Conservation (phyloP, 495 filamentous ascomycete species). For the Daldinia decipiens region DNA sequence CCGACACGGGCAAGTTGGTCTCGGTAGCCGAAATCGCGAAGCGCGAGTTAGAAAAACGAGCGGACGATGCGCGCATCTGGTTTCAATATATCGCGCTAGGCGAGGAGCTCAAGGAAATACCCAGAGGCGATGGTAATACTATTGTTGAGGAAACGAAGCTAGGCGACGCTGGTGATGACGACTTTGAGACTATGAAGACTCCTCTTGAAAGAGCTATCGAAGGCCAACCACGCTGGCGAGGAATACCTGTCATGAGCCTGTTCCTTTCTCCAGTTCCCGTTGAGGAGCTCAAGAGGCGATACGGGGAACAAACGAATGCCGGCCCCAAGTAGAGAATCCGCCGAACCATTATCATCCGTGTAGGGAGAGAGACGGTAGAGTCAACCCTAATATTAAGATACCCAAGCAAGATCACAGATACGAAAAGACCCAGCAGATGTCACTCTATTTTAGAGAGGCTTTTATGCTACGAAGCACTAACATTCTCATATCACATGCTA, state of each 20-base stretch:
- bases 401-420: not conserved
- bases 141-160: constrained; percentile 54
- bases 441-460: not conserved
- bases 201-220: constrained; percentile 57
- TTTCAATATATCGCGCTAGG: constrained; percentile 69
- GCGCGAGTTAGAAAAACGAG: constrained; percentile 62
- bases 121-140: constrained; percentile 39
- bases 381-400: constrained; percentile 9
- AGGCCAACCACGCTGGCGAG: constrained; percentile 43
- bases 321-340: constrained; percentile 2
- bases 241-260: constrained; percentile 63
- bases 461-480: constrained; percentile 12
- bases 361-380: not conserved
- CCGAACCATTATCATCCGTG: not conserved
- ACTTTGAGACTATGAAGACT: constrained; percentile 66
- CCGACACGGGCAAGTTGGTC: constrained; percentile 67
- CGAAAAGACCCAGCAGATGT: not conserved
- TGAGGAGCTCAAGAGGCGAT: constrained; percentile 56
- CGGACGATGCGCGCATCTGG: constrained; percentile 49
- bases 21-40: constrained; percentile 73
- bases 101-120: constrained; percentile 37
- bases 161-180: constrained; percentile 54
- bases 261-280: constrained; percentile 67
- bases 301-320: constrained; percentile 45
- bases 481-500: not conserved